These are phyloP conservation scores for Gillenia trifoliata DNA, from an alignment of 306 rosid species.

Conservation along the genomic window DNA sequence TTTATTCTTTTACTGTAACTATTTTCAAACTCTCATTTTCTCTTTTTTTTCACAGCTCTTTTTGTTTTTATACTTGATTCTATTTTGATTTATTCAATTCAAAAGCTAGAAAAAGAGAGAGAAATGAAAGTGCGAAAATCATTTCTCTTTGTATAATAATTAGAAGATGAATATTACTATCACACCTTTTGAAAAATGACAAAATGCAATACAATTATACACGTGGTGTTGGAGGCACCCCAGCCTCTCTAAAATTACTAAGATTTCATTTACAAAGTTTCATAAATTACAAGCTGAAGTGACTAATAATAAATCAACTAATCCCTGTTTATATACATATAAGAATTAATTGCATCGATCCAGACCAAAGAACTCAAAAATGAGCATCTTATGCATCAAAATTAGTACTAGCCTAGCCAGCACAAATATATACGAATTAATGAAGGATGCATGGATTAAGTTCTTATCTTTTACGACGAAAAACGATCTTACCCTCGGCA, in stretches of 20 bases:
- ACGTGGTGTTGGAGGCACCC: not conserved
- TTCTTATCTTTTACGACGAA: conserved; percentile 36
- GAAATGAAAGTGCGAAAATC: not conserved
- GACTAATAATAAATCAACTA: not conserved
- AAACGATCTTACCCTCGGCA: conserved; percentile 58
- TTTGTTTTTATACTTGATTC: no score
- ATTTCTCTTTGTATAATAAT: not conserved
- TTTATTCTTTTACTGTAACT: not conserved
- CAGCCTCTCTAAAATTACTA: not conserved
- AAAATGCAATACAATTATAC: not conserved
- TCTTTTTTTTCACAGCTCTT: no score
- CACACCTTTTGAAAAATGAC: not conserved
- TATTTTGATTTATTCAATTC: not conserved
- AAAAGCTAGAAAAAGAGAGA: no score
- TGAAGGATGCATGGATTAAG: not conserved
- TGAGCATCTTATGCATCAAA: not conserved
- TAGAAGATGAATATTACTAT: not conserved
- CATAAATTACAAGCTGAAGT: not conserved
- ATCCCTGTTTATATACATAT: not conserved
- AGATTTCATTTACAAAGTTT: not conserved
- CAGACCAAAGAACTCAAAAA: not conserved
- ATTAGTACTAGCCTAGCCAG: not conserved
- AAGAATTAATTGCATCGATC: not conserved
- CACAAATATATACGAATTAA: not conserved
- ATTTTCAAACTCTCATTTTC: not conserved